Percentiles rank a stretch among this genome's conserved stretches.
These are phyloP conservation scores for Penium margaritaceum DNA, from an alignment of 139 green algal genomes.

Conservation along the genomic window DNA sequence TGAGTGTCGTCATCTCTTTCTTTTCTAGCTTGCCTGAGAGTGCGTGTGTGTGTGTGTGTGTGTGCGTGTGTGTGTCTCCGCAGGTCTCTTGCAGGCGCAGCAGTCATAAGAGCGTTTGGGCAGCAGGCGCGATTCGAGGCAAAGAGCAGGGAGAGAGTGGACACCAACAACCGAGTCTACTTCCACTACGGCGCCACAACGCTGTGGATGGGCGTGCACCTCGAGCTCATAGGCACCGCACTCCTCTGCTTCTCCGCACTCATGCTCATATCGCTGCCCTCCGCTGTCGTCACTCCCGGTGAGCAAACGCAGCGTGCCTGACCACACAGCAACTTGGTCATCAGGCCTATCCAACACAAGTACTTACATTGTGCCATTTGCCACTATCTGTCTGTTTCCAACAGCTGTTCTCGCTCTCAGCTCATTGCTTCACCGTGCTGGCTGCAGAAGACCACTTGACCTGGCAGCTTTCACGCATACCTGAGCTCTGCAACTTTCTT, in stretches of 20 bases:
- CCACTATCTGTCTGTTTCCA: background rate
- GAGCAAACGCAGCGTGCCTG: background rate
- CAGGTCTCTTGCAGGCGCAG: constrained; percentile 59
- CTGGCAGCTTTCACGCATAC: background rate
- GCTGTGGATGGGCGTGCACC: constrained; percentile 72
- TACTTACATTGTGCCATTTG: background rate
- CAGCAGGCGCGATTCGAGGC: constrained; percentile 5
- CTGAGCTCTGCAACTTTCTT: background rate
- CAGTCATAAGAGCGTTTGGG: constrained; percentile 57
- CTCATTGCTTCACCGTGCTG: background rate
- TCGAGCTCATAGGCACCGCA: constrained; percentile 60
- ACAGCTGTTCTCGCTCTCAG: background rate
- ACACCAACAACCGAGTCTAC: constrained; percentile 59
- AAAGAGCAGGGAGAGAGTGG: constrained; percentile 12
- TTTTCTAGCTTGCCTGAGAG: too few species aligned
- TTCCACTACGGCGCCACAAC: constrained; percentile 64
- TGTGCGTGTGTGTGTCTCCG: too few species aligned
- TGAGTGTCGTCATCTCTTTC: too few species aligned
- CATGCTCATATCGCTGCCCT: constrained; percentile 26
- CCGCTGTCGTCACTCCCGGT: constrained; percentile 6
- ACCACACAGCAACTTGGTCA: too few species aligned
- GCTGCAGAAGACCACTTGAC: background rate
- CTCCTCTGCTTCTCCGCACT: constrained; percentile 42
- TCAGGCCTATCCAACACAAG: too few species aligned
- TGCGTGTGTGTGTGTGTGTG: too few species aligned